phyloP scores from a whole-genome alignment of 1,284 basidiomycete genomes.

The Inonotus hispidus region DNA sequence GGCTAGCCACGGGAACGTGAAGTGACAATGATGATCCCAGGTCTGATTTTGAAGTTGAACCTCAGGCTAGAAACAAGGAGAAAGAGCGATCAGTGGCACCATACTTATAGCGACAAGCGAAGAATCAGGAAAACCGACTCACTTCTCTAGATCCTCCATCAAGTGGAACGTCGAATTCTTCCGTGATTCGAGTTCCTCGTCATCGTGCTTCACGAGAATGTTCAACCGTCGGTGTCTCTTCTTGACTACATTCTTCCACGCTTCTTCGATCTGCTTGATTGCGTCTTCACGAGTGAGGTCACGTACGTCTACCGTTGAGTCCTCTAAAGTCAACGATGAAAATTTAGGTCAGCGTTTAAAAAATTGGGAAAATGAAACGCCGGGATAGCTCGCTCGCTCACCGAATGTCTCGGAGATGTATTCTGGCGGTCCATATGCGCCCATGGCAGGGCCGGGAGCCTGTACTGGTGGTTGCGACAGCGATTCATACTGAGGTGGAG shows the following conservation, averaged over 20 bases:
- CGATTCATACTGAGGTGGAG: not conserved
- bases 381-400: not conserved
- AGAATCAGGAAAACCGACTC: not conserved
- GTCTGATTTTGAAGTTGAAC: constrained; percentile 12
- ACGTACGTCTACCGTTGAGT: constrained; percentile 12
- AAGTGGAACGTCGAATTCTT: constrained; percentile 14
- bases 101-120: not conserved
- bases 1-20: constrained; percentile 10
- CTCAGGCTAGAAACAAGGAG: not conserved
- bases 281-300: constrained; percentile 8
- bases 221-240: constrained; percentile 7
- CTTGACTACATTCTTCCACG: constrained; percentile 15
- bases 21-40: constrained; percentile 12
- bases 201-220: constrained; percentile 14
- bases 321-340: not conserved
- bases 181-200: not conserved
- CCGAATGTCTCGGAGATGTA: constrained; percentile 8
- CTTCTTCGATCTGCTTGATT: constrained; percentile 11
- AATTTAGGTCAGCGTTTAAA: no score
- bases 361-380: no score
- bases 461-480: not conserved
- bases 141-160: constrained; percentile 16
- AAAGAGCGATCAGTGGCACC: not conserved
- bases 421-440: not conserved
- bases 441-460: not conserved